These are phyloP conservation scores for Diplocarpon mali DNA, from an alignment of 2,329 filamentous ascomycete species.

Conservation along the genomic window DNA sequence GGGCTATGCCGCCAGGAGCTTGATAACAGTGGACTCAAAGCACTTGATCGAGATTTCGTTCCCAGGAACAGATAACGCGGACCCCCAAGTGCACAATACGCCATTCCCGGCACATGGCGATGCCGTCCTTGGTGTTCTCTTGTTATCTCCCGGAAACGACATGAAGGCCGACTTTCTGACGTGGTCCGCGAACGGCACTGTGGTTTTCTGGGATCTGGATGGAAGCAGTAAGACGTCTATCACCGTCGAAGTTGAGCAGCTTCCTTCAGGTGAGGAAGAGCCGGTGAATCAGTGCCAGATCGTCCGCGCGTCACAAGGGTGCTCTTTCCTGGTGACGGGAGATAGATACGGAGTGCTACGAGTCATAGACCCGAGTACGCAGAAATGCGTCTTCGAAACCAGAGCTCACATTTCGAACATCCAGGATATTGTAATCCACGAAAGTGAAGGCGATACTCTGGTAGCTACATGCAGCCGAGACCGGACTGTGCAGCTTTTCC, in stretches of 20 bases:
- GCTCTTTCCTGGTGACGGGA: slow-evolving; percentile 63
- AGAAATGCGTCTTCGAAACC: slow-evolving; percentile 53
- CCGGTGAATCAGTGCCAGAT: slow-evolving; percentile 47
- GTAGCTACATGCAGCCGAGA: slow-evolving; percentile 81
- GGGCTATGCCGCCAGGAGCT: slow-evolving; percentile 53
- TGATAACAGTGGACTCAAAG: slow-evolving; percentile 66
- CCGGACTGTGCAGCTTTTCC: slow-evolving; percentile 86
- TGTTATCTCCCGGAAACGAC: slow-evolving; percentile 48
- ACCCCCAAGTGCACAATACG: slow-evolving; percentile 30
- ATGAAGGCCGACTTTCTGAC: slow-evolving; percentile 69
- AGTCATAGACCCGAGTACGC: slow-evolving; percentile 50
- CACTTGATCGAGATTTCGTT: slow-evolving; percentile 57
- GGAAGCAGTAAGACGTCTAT: slow-evolving; percentile 57
- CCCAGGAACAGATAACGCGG: slow-evolving; percentile 25
- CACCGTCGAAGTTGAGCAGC: slow-evolving; percentile 58
- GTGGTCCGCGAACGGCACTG: slow-evolving; percentile 71
- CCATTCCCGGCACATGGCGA: slow-evolving; percentile 53
- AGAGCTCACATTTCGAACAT: slow-evolving; percentile 84
- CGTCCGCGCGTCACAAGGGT: slow-evolving; percentile 48
- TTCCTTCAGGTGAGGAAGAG: slow-evolving; percentile 39
- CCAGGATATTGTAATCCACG: slow-evolving; percentile 65
- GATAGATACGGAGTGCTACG: slow-evolving; percentile 79
- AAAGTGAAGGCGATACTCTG: slow-evolving; percentile 49
- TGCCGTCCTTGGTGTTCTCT: slow-evolving; percentile 61
- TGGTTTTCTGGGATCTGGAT: slow-evolving; percentile 72